Evolutionary conservation across 768 basidiomycete species (phyloP), one percentile per base, ranked within the genome.

Genomic region (Termitomyces sp.): DNA sequence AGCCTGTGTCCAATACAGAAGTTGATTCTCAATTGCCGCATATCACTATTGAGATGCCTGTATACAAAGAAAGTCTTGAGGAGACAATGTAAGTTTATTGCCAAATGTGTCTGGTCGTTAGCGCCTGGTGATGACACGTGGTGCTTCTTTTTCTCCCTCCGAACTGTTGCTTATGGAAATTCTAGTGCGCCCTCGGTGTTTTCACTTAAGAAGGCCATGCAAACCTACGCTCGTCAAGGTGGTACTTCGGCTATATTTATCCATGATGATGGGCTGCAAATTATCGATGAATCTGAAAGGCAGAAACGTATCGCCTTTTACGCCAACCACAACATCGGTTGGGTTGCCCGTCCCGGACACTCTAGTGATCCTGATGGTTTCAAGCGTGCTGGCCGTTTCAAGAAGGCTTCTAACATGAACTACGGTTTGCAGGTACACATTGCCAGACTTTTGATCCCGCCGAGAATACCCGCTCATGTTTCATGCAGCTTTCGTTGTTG

Each of bases 371-470:
- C 82, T 18, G 83, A 85, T 66, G 90, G 88, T 1, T 91, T 83
- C 76, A 80, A 87, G 59, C 88, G 92, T 49, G 88, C 89, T 32
- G 92, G 92, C 43, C 82, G 91, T 16, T 94, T 94, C 82, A 93
- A 94, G 78, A 94, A 94, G 70, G 90, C 90, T 1, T 86, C 84
- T 3, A 94, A 94, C 70, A 90, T 94, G 88, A 94, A 93, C 67
- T 91, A 85, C 65, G 90, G 86, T 0, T 76, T 80, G 16, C 70
- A 74, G 59, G 76, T 78, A 60, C 62, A 60, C 61, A 70, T 51
- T 20, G 1, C n/a, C 6, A 32, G 7, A 26, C 18, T 1, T n/a
- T 3, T 10, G 26, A 28, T 5, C 13, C 30, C 0, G 22, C 3
- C 13, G 20, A 7, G n/a, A 13, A 50, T 54, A 38, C 60, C 45